A percentile compares a stretch with the other conserved stretches of the same genome.
Conservation (phyloP, 1,284 basidiomycete species). For the Vanrija sp. region DNA sequence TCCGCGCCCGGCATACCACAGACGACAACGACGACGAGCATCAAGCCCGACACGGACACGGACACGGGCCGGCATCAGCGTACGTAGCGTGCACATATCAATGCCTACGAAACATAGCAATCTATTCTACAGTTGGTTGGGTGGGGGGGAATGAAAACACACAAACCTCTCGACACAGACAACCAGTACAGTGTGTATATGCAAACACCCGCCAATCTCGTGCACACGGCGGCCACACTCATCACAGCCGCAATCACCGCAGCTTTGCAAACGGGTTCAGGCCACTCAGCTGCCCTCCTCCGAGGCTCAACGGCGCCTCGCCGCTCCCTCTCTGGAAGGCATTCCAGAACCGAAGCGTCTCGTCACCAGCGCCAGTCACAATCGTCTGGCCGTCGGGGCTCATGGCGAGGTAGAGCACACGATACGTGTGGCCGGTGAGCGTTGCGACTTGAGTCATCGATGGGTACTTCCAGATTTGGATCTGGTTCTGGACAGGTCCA, state of each 20-base stretch:
- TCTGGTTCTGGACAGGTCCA: constrained; percentile 92
- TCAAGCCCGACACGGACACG: no score
- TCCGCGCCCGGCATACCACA: no score
- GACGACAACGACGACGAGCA: no score
- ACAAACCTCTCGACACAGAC: no score
- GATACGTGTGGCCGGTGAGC: constrained; percentile 87
- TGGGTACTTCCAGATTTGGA: constrained; percentile 97
- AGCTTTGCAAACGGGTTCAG: constrained; percentile 14
- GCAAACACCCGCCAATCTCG: no score
- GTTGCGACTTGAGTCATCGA: constrained; percentile 89
- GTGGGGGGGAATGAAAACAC: no score
- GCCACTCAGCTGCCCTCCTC: constrained; percentile 1
- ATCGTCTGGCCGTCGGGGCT: constrained; percentile 95
- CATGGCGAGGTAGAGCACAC: constrained; percentile 95
- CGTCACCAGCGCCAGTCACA: constrained; percentile 96
- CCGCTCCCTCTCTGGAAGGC: constrained; percentile 60
- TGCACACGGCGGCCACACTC: no score
- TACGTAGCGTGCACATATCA: no score
- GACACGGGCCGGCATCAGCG: no score
- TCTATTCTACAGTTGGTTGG: no score
- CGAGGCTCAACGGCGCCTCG: constrained; percentile 6
- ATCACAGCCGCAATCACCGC: neutral
- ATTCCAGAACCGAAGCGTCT: constrained; percentile 95
- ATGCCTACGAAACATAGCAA: no score
- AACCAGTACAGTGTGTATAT: no score